A percentile compares a stretch with the other conserved stretches of the same genome.
Evolutionary conservation across 1,284 basidiomycete species (phyloP).

Genomic region (Porodaedalea pini): DNA sequence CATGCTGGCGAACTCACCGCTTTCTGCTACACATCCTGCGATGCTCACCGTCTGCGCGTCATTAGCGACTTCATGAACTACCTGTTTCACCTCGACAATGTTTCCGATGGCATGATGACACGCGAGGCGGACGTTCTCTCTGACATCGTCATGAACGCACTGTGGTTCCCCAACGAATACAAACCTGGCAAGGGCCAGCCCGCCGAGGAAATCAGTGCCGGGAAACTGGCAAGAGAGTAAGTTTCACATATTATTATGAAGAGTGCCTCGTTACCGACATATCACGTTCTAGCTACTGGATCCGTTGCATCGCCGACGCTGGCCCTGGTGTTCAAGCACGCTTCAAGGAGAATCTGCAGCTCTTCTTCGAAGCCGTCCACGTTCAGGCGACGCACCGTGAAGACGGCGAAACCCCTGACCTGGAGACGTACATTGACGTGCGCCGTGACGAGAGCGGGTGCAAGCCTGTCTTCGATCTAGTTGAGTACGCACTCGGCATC

Average conservation of each 20-base stretch:
- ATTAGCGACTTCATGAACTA: constrained; percentile 42
- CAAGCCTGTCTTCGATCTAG: constrained; percentile 38
- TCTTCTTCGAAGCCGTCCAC: constrained; percentile 38
- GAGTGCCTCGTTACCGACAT: constrained; percentile 2
- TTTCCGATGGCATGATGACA: constrained; percentile 36
- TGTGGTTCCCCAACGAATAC: constrained; percentile 35
- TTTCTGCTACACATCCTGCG: constrained; percentile 54
- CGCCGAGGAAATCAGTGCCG: constrained; percentile 26
- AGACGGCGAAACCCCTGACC: constrained; percentile 32
- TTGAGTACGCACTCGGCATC: constrained; percentile 39
- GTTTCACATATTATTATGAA: constrained; percentile 17
- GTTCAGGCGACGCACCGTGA: constrained; percentile 35
- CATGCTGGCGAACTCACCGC: constrained; percentile 66
- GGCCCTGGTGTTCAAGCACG: constrained; percentile 26
- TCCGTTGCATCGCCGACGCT: constrained; percentile 33
- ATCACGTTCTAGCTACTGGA: constrained; percentile 32
- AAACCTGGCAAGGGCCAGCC: constrained; percentile 27
- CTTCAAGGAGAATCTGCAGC: constrained; percentile 35
- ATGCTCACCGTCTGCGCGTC: constrained; percentile 54
- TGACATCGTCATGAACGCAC: constrained; percentile 37
- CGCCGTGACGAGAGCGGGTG: constrained; percentile 36
- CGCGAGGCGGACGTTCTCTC: constrained; percentile 32
- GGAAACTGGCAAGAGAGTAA: constrained; percentile 33
- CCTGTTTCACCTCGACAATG: constrained; percentile 38
- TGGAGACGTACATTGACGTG: constrained; percentile 37